phyloP scores from a whole-genome alignment of 176 grass and related monocot genomes.

The Tillandsia fasciculata region DNA sequence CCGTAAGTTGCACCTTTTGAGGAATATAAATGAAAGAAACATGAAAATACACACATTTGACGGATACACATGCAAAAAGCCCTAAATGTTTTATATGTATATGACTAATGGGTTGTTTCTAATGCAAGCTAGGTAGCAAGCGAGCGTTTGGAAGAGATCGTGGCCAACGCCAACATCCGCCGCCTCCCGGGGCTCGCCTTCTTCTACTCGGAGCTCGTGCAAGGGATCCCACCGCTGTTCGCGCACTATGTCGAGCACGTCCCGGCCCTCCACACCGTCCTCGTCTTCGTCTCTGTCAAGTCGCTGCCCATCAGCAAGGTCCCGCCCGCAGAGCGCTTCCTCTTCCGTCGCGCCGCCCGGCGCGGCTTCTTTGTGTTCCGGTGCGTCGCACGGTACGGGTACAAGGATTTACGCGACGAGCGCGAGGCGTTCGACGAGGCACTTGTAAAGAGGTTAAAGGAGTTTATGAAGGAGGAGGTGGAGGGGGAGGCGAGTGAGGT shows the following conservation, averaged over 20 bases:
- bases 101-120: no score
- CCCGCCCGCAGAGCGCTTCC: conserved; percentile 44
- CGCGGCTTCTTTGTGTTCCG: conserved; percentile 72
- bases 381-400: conserved; percentile 65
- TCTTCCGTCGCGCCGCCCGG: conserved; percentile 54
- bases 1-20: no score
- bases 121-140: no score
- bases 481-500: conserved; percentile 21
- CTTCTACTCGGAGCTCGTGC: conserved; percentile 20
- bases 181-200: conserved; percentile 11
- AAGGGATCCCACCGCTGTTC: conserved; percentile 13
- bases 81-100: no score
- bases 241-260: conserved; percentile 10
- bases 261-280: conserved; percentile 54
- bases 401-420: conserved; percentile 74
- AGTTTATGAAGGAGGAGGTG: conserved; percentile 52
- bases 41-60: no score
- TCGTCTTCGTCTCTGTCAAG: conserved; percentile 79
- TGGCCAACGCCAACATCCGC: not conserved
- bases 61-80: no score
- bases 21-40: no score
- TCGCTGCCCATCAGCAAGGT: conserved; percentile 66
- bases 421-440: conserved; percentile 66
- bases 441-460: conserved; percentile 44
- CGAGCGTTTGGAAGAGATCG: not conserved